Evolutionary conservation across 2,329 filamentous ascomycete species (phyloP), one percentile per base, ranked within the genome.

Genomic region (Paecilomyces dactylethromorphus): DNA sequence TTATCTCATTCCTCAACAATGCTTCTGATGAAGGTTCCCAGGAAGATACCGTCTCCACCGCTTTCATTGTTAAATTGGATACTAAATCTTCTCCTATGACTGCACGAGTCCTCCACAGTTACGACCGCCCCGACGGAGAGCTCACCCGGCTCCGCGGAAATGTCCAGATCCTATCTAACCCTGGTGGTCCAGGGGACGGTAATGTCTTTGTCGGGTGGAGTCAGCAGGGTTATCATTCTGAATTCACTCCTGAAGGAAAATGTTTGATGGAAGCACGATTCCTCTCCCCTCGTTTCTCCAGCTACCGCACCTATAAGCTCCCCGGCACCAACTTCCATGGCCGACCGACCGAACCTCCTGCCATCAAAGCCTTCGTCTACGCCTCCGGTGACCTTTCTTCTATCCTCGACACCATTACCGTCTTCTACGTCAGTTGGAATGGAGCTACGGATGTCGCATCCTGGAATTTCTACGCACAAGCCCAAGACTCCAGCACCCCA

Each of bases 391-490:
- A n/a, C 12, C n/a, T n/a, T 53, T 26, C 22, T 21, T 24, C 51
- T 10, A 29, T 29, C 18, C 15, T 53, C 13, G 3, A 13, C 13
- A 39, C 35, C 35, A 13, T 45, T 3, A 69, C 68, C 8, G 63
- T 68, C 52, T 67, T 72, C 57, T 66, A 73, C 35, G 70, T 73
- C 15, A 73, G 70, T 56, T 81, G 79, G 79, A 81, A 81, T 61
- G 79, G 79, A 12, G 79, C 78, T 0, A 81, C 79, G 1, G 79
- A 81, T 54, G 71, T 81, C n/a, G 60, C 60, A 21, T 69, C 65
- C 4, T 82, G 72, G 73, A 67, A 66, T 4, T 68, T 75, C 59
- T 73, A 68, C 59, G 68, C 39, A 45, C 39, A 45, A 18, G 39
- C 39, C 39, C 39, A 45, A 45, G 39, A 45, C 39, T 45, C 39